Conservation (phyloP, 441 rosid genomes). For the Manihot esculenta region DNA sequence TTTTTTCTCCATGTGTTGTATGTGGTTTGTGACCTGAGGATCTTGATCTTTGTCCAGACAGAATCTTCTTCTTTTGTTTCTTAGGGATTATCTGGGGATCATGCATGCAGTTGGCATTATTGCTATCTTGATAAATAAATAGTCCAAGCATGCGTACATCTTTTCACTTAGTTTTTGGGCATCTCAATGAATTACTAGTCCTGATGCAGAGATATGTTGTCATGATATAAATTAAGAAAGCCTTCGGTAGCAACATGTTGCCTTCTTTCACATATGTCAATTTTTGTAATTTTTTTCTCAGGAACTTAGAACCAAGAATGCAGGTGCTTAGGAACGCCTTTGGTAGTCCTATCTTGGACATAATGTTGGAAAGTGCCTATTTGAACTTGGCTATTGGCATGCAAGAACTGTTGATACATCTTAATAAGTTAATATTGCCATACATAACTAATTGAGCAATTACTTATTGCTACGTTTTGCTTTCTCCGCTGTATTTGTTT, state of each 20-base stretch:
- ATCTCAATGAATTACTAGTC: too few species aligned
- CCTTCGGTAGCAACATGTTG: not conserved
- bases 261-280: not conserved
- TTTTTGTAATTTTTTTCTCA: not conserved
- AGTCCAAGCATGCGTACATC: too few species aligned
- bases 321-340: not conserved
- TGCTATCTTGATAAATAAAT: too few species aligned
- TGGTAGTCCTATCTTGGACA: not conserved
- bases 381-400: not conserved
- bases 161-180: too few species aligned
- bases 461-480: not conserved
- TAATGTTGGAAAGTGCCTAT: not conserved
- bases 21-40: too few species aligned
- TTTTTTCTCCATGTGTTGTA: too few species aligned
- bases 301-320: not conserved
- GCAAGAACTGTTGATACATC: constrained; percentile 3
- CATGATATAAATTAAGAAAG: too few species aligned
- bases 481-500: not conserved
- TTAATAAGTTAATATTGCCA: not conserved
- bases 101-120: too few species aligned
- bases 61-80: too few species aligned
- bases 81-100: too few species aligned
- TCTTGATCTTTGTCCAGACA: too few species aligned
- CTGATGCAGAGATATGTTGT: too few species aligned
- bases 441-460: not conserved